A percentile compares a stretch with the other conserved stretches of the same genome.
Conservation (phyloP, 805 yeast species). For the Debaryomyces hansenii region DNA sequence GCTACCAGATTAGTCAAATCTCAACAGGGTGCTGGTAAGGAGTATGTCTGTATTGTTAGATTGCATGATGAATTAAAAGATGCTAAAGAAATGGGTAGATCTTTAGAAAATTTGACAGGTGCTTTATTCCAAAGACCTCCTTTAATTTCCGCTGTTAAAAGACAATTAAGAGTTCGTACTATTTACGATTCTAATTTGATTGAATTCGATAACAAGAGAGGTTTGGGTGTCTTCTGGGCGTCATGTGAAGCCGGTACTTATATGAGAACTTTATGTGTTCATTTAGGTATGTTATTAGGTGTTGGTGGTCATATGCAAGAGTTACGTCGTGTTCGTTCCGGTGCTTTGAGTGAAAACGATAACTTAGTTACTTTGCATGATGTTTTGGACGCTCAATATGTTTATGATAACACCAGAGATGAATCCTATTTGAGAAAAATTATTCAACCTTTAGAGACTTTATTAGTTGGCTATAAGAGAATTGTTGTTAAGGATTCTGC, state of each 20-base stretch:
- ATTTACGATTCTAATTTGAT: conserved; percentile 93
- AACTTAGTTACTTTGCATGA: conserved; percentile 95
- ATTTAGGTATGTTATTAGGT: conserved; percentile 95
- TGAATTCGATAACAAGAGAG: conserved; percentile 96
- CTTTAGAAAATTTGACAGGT: conserved; percentile 94
- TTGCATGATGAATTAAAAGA: conserved; percentile 91
- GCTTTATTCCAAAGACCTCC: conserved; percentile 99
- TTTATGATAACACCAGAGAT: conserved; percentile 94
- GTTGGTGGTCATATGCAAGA: conserved; percentile 99
- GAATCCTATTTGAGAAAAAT: conserved; percentile 93
- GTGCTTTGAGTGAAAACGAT: conserved; percentile 89
- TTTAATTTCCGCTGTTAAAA: conserved; percentile 96
- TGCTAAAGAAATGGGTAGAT: conserved; percentile 83
- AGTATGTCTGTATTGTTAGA: conserved; percentile 96
- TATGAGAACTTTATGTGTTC: conserved; percentile 99
- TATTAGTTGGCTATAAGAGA: conserved; percentile 94
- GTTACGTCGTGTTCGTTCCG: conserved; percentile 97
- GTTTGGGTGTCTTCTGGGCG: conserved; percentile 98
- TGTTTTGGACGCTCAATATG: conserved; percentile 97
- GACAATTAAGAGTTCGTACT: conserved; percentile 97
- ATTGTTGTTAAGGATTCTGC: conserved; percentile 92
- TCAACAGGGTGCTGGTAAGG: conserved; percentile 99
- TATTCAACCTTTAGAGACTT: conserved; percentile 91
- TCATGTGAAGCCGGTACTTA: conserved; percentile 99
- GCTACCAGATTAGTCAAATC: conserved; percentile 98